Conservation (phyloP, 306 rosid genomes). For the Quillaja saponaria region DNA sequence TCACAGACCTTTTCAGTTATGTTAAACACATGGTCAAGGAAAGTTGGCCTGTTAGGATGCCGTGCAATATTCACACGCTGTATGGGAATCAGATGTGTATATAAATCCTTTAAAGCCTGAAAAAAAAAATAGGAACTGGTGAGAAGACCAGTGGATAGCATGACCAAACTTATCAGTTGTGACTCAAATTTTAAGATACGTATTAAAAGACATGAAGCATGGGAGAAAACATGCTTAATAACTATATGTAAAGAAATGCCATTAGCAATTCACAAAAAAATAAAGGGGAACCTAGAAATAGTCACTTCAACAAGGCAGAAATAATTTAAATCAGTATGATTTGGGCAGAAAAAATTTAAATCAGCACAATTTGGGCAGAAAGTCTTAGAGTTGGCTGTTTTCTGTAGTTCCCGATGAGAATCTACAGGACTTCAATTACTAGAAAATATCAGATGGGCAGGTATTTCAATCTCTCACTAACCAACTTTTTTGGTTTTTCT, state of each 20-base stretch:
- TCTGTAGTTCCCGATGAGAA: too few species aligned
- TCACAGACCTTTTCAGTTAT: constrained; percentile 80
- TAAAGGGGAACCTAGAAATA: too few species aligned
- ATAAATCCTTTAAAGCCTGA: constrained; percentile 79
- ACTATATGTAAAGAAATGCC: too few species aligned
- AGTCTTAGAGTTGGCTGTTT: too few species aligned
- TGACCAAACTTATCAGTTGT: constrained; percentile 12
- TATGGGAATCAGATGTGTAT: constrained; percentile 70
- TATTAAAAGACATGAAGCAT: too few species aligned
- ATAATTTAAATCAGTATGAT: too few species aligned
- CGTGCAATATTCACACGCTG: constrained; percentile 86
- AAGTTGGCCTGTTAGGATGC: constrained; percentile 97
- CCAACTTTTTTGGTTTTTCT: too few species aligned
- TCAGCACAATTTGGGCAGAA: too few species aligned
- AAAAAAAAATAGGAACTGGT: constrained; percentile 29
- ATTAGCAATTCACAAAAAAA: too few species aligned
- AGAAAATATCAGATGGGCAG: neutral
- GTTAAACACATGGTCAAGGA: constrained; percentile 84
- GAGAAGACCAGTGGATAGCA: constrained; percentile 13
- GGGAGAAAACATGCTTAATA: too few species aligned
- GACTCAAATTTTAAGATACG: neutral
- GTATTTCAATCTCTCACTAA: neutral
- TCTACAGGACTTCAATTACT: neutral
- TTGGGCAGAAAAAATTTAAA: too few species aligned
- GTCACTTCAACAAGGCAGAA: too few species aligned